Evolutionary conservation across 2,329 filamentous ascomycete genomes (phyloP), one percentile per base, ranked within the genome.

Genomic region (Penicillium brevicompactum): DNA sequence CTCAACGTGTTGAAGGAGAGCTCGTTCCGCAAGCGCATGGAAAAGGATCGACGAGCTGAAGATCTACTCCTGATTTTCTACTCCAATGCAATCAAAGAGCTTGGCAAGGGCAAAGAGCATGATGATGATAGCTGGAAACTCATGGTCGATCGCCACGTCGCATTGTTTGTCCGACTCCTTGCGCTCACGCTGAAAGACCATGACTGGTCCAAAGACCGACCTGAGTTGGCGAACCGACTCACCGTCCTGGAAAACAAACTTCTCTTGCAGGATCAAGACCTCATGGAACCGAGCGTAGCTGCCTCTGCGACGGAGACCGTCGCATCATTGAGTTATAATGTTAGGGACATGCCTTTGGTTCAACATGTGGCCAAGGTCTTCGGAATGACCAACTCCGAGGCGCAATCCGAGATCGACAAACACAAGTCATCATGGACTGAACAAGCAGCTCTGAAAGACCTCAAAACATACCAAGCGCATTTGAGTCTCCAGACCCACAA

Each of bases 261-360:
- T 53, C 82, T 99, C 60, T 89, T 91, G 49, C 94, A 97, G 72
- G 93, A 97, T 67, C 91, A 96, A 74, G 92, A 97, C 70, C 81
- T 99, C 49, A 85, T 86, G 45, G 81, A 87, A 83, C 62, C 81
- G 66, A 63, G 78, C 82, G 81, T 86, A 13, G 75, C 86, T 21
- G 60, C 63, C 34, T 84, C 84, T 46, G 89, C 88, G 8, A 82
- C 94, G 60, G 93, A 97, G 72, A 89, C 93, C 21, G 82, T 90
- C 53, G 85, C 92, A 2, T 92, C 93, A 10, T 79, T 95, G 55
- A 94, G 87, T 68, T 91, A 96, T 73, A 91, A 97, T 73, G 88
- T 97, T 70, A 96, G 94, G 75, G 94, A 99, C 70, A 99, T 99
- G 94, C 88, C 88, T 37, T 84, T 97, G 76, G 94, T 96, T 27